These are phyloP conservation scores for Claviceps digitariae DNA, from an alignment of 2,329 filamentous ascomycete genomes.

Conservation along the genomic window DNA sequence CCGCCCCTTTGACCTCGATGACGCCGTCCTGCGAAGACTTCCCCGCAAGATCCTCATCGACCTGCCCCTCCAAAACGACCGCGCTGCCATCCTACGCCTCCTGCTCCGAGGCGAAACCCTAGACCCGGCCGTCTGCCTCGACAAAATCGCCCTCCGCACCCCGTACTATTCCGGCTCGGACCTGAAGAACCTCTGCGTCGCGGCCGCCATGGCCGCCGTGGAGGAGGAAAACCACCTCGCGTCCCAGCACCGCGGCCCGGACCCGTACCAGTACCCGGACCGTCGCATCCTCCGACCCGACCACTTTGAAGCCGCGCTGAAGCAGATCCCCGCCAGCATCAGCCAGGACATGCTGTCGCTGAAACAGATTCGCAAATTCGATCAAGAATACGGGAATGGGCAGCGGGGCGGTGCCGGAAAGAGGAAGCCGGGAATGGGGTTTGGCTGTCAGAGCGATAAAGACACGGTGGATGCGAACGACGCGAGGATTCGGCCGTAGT, in stretches of 20 bases:
- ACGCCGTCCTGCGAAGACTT: constrained; percentile 65
- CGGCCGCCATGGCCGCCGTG: constrained; percentile 66
- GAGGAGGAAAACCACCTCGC: constrained; percentile 51
- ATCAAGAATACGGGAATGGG: constrained; percentile 84
- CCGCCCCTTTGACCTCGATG: constrained; percentile 85
- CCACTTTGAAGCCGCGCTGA: constrained; percentile 77
- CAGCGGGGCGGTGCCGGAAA: constrained; percentile 43
- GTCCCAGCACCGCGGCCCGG: constrained; percentile 23
- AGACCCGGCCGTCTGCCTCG: constrained; percentile 45
- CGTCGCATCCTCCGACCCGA: constrained; percentile 36
- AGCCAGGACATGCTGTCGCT: constrained; percentile 86
- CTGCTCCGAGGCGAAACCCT: constrained; percentile 56
- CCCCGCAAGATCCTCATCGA: constrained; percentile 63
- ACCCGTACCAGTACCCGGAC: constrained; percentile 49
- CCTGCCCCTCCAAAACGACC: constrained; percentile 52
- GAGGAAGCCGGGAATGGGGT: constrained; percentile 39
- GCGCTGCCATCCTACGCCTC: constrained; percentile 55
- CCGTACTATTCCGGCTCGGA: constrained; percentile 73
- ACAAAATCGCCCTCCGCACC: constrained; percentile 50
- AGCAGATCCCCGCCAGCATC: constrained; percentile 84
- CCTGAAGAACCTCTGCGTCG: constrained; percentile 69
- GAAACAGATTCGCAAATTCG: constrained; percentile 81
- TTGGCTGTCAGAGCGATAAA: constrained; percentile 32
- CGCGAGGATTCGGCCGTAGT: constrained; percentile 26
- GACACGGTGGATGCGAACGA: constrained; percentile 26